Conservation (phyloP, 805 yeast genomes). For the Metschnikowia gelsemii region DNA sequence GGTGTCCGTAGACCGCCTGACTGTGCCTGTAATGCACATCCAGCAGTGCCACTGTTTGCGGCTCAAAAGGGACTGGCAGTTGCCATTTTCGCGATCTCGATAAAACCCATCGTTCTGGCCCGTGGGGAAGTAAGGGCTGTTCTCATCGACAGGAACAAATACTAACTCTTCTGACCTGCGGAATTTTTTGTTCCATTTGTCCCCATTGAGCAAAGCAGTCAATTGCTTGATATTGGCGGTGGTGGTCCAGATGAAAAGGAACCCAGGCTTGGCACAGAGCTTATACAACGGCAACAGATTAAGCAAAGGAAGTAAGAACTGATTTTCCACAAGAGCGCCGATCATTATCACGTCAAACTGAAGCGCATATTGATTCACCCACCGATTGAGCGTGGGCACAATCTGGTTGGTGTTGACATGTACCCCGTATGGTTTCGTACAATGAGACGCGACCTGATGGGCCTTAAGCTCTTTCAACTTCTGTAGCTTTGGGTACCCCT, state of each 20-base stretch:
- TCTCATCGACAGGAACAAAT: constrained; percentile 66
- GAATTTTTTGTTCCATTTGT: constrained; percentile 57
- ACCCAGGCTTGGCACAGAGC: constrained; percentile 81
- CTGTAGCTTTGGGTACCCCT: constrained; percentile 85
- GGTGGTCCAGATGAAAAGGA: constrained; percentile 85
- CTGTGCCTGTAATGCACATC: constrained; percentile 97
- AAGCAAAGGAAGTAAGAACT: constrained; percentile 60
- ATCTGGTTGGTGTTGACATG: constrained; percentile 54
- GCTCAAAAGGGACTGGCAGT: constrained; percentile 45
- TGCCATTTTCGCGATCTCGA: constrained; percentile 15
- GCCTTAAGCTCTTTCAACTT: constrained; percentile 64
- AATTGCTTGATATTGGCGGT: constrained; percentile 67
- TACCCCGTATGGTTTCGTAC: constrained; percentile 66
- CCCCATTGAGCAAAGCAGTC: constrained; percentile 51
- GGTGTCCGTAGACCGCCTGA: constrained; percentile 77
- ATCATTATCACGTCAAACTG: constrained; percentile 90
- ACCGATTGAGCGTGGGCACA: constrained; percentile 53
- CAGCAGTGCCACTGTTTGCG: constrained; percentile 94
- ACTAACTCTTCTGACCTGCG: constrained; percentile 89
- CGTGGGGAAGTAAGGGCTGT: constrained; percentile 63
- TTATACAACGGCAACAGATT: constrained; percentile 66
- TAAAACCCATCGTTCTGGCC: constrained; percentile 38
- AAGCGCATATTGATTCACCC: constrained; percentile 59
- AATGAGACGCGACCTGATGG: constrained; percentile 51
- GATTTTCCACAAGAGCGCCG: constrained; percentile 79